Evolutionary conservation across 2,329 filamentous ascomycete species (phyloP), one percentile per base, ranked within the genome.

Genomic region (Elsinoe necatrix): DNA sequence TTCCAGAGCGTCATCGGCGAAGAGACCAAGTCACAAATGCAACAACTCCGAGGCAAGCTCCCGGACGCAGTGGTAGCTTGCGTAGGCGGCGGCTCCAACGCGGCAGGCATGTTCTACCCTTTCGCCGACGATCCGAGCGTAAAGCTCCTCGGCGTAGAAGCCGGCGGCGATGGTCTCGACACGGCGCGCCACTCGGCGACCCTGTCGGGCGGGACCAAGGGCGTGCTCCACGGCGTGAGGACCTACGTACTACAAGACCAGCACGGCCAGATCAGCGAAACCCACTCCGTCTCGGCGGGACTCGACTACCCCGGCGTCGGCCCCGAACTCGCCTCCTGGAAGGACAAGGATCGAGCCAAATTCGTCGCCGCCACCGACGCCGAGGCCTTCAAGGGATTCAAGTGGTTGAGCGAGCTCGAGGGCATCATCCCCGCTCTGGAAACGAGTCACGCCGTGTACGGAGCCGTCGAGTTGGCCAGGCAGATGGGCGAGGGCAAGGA

Each of bases 251-350:
- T 98, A 16, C 93, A 98, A 74, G 85, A 95, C 74, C 79, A 86
- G 69, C 83, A 96, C 71, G 93, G 93, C 4, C 93, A 98, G 73
- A 95, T 98, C 67, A 80, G 80, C 59, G 90, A 97, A 65, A 98
- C 93, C 2, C 93, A 98, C 75, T 97, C 92, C 27, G 86, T 98
- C 58, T 97, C 92, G 20, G 93, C 93, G 2, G 93, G 93, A 61
- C 83, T 98, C 5, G 93, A 98, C 73, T 98, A 98, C 71, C 93
- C 93, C 0, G 93, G 92, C 69, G 93, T 98, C 25, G 93, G 93
- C 0, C 93, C 93, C 1, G 93, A 98, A 72, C 79, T 98, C 55
- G 84, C 86, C 31, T 82, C 80, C 62, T 98, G 93, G 93, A 98
- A 98, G 74, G 93, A 97, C 68, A 87, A 74, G 62, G 79, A 86